phyloP scores from a whole-genome alignment of 176 grass and related monocot species.

The Oryza glumipatula region DNA sequence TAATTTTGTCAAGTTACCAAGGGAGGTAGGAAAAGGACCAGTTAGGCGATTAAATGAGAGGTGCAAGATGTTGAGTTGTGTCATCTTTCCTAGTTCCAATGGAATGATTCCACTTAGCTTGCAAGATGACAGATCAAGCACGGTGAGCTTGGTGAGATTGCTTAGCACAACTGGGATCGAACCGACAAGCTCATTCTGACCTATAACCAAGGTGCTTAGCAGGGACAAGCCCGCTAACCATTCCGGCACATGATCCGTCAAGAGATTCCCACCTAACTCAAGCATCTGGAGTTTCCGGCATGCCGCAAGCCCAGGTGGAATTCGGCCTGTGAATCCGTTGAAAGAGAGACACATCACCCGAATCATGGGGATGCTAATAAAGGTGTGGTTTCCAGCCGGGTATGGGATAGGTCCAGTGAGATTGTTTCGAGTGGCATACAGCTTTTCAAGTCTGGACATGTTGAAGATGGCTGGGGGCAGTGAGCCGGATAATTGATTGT shows the following conservation, averaged over 20 bases:
- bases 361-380: background rate
- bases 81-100: background rate
- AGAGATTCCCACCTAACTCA: background rate
- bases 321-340: background rate
- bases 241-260: background rate
- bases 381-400: background rate
- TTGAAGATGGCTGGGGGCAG: conserved; percentile 29
- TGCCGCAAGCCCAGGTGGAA: background rate
- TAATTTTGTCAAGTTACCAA: background rate
- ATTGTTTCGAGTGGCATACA: background rate
- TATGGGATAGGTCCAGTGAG: background rate
- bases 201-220: background rate
- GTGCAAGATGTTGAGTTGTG: background rate
- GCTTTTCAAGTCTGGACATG: background rate
- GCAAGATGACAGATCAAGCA: background rate
- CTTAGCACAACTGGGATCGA: background rate
- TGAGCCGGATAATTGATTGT: background rate
- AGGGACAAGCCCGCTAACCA: background rate
- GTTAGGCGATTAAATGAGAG: background rate
- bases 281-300: background rate
- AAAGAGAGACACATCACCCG: background rate
- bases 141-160: background rate
- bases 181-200: background rate
- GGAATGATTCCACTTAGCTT: background rate
- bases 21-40: background rate